Percentiles rank a stretch among this genome's conserved stretches.
Conservation (phyloP, 345 rosid genomes). For the Sisymbrium irio region DNA sequence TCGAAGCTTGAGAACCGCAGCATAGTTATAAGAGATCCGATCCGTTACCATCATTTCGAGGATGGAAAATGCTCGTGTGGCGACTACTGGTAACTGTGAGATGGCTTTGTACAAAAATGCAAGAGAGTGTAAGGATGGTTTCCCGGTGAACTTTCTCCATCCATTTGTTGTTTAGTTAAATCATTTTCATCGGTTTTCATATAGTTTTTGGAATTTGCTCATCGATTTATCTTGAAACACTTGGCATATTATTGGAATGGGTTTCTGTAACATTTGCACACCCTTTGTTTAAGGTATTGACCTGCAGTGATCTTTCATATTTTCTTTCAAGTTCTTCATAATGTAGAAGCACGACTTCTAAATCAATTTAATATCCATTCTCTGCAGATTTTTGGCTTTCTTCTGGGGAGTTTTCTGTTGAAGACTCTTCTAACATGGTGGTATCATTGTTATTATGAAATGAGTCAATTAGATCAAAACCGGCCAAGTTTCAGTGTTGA, state of each 20-base stretch:
- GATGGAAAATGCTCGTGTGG: conserved; percentile 65
- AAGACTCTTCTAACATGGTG: no score
- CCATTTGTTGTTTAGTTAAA: not conserved
- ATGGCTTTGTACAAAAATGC: not conserved
- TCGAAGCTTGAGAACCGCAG: conserved; percentile 48
- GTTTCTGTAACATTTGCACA: no score
- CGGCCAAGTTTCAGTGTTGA: no score
- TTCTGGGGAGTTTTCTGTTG: no score
- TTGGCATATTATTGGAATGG: not conserved
- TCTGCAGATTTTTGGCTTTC: no score
- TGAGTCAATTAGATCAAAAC: no score
- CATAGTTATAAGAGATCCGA: conserved; percentile 62
- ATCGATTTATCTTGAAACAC: not conserved
- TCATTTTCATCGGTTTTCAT: not conserved
- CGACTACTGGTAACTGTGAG: conserved; percentile 55
- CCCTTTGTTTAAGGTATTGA: no score
- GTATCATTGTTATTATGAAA: no score
- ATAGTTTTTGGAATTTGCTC: not conserved
- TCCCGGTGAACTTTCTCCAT: not conserved
- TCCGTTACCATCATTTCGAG: conserved; percentile 62
- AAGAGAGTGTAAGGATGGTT: not conserved
- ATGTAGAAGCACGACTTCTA: no score
- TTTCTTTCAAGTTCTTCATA: no score
- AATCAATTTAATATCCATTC: no score
- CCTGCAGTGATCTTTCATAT: no score